Percentiles rank a stretch among this genome's conserved stretches.
These are phyloP conservation scores for Nematodospora anomalae DNA, from an alignment of 1,139 yeast species.

Conservation along the genomic window DNA sequence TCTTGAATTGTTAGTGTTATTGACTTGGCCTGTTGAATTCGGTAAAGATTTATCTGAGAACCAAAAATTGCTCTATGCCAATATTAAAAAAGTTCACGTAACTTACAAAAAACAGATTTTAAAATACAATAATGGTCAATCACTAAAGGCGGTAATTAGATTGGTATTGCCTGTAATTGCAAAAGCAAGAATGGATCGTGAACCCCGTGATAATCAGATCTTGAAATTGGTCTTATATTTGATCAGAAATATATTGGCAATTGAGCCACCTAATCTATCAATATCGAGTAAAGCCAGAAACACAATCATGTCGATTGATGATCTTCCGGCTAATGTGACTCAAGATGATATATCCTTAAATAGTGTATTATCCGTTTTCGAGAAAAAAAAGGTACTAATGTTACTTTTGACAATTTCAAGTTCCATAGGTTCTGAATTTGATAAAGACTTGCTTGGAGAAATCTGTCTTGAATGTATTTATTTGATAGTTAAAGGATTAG, in stretches of 20 bases:
- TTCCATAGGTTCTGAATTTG: constrained; percentile 64
- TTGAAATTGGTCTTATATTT: constrained; percentile 71
- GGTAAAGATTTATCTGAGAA: constrained; percentile 50
- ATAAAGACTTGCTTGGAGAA: constrained; percentile 57
- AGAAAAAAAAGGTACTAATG: constrained; percentile 68
- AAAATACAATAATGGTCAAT: constrained; percentile 56
- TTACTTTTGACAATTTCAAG: constrained; percentile 69
- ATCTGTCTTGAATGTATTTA: constrained; percentile 71
- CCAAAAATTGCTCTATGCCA: constrained; percentile 59
- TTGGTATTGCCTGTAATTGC: constrained; percentile 66
- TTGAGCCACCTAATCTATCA: constrained; percentile 65
- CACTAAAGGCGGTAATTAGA: constrained; percentile 69
- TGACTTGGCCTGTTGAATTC: constrained; percentile 79
- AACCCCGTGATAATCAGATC: constrained; percentile 70
- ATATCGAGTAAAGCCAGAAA: constrained; percentile 42
- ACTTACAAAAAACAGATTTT: constrained; percentile 71
- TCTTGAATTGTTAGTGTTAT: constrained; percentile 75
- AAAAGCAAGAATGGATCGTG: constrained; percentile 56
- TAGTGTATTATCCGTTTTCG: constrained; percentile 56
- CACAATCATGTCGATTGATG: constrained; percentile 28
- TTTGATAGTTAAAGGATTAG: constrained; percentile 58
- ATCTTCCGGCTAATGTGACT: constrained; percentile 55
- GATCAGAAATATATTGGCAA: constrained; percentile 71
- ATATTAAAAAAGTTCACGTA: constrained; percentile 64
- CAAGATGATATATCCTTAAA: constrained; percentile 69